Conservation (phyloP, 192 early-diverging fungal genomes). For the Entrophospora sp. region DNA sequence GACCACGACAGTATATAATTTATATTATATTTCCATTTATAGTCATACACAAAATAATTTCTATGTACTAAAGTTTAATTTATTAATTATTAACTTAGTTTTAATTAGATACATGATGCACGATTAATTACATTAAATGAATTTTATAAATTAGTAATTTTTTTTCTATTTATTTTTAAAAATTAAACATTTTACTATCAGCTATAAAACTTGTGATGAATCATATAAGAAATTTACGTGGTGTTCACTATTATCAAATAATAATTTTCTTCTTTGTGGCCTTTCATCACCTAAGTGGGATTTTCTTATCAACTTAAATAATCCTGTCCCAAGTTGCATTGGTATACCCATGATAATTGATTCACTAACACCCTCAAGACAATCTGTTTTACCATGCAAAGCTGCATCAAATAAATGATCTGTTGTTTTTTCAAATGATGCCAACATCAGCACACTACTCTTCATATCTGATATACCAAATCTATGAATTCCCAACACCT, state of each 20-base stretch:
- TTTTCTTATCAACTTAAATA: slow-evolving; percentile 85
- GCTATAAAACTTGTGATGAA: too few species aligned
- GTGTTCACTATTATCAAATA: slow-evolving; percentile 52
- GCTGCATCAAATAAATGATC: slow-evolving; percentile 99
- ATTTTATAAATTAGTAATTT: too few species aligned
- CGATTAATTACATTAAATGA: too few species aligned
- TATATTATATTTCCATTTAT: too few species aligned
- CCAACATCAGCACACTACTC: slow-evolving; percentile 97
- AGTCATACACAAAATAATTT: too few species aligned
- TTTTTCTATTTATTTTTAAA: too few species aligned
- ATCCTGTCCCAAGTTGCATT: slow-evolving; percentile 92
- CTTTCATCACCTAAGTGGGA: slow-evolving; percentile 44
- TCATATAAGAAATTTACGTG: slow-evolving; percentile 17
- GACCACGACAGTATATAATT: too few species aligned
- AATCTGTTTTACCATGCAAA: slow-evolving; percentile 89
- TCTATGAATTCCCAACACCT: slow-evolving; percentile 95
- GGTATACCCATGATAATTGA: slow-evolving; percentile 99
- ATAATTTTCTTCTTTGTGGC: slow-evolving; percentile 44
- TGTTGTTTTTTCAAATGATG: slow-evolving; percentile 99
- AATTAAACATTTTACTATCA: too few species aligned
- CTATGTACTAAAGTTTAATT: too few species aligned
- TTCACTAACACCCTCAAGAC: slow-evolving; percentile 93
- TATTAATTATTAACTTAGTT: too few species aligned
- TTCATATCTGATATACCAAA: slow-evolving; percentile 99
- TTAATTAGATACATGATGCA: too few species aligned